Conservation (phyloP, 768 basidiomycete species). For the Trametes cingulata region DNA sequence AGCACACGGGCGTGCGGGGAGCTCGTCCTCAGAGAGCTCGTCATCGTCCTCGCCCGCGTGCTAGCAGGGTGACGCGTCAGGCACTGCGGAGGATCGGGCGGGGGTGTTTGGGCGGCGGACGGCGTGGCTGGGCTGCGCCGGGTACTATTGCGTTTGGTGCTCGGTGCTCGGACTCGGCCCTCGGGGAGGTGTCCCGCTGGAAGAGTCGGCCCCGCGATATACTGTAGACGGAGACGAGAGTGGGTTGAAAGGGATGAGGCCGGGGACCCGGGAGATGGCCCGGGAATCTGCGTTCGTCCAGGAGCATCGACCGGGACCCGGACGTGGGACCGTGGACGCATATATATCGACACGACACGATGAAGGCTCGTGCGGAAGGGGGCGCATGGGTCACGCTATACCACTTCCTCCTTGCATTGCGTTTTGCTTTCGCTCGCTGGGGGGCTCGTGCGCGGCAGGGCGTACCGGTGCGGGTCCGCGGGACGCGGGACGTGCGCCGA, state of each 20-base stretch:
- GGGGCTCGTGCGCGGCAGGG: neutral
- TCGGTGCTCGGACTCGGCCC: neutral
- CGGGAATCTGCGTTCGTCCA: too few species aligned
- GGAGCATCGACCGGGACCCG: neutral
- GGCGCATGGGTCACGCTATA: conserved; percentile 13
- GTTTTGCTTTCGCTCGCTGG: conserved; percentile 3
- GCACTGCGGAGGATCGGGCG: neutral
- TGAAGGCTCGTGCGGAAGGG: conserved; percentile 8
- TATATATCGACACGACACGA: neutral
- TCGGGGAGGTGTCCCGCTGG: neutral
- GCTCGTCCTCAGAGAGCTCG: conserved; percentile 12
- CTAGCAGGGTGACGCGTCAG: conserved; percentile 12
- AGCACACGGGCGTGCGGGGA: conserved; percentile 11
- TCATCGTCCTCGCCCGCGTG: conserved; percentile 18
- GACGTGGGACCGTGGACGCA: conserved; percentile 7
- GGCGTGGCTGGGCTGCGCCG: neutral
- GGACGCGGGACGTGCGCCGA: too few species aligned
- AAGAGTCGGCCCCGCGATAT: neutral
- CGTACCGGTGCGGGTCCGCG: neutral
- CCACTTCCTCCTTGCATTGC: conserved; percentile 15
- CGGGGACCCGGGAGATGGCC: too few species aligned
- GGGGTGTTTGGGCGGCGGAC: neutral
- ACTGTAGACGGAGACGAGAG: too few species aligned
- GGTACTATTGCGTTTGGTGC: neutral
- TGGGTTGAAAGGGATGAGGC: neutral